A percentile compares a stretch with the other conserved stretches of the same genome.
phyloP scores from a whole-genome alignment of 805 yeast genomes.

The Cyberlindnera maritima region DNA sequence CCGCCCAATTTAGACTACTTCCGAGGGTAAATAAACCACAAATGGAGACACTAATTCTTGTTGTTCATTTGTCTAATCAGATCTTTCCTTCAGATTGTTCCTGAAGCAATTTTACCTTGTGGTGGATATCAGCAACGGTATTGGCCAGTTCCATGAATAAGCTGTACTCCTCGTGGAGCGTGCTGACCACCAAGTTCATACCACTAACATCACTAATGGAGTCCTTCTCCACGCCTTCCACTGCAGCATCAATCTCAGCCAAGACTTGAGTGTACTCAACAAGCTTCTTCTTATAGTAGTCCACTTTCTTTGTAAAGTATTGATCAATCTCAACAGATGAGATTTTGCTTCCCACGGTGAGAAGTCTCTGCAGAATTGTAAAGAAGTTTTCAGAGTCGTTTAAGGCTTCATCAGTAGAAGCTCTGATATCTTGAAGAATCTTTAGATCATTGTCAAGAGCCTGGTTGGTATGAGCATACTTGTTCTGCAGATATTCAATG shows the following conservation, averaged over 20 bases:
- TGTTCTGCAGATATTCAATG: conserved; percentile 57
- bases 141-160: conserved; percentile 76
- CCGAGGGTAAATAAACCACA: background rate
- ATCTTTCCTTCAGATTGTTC: conserved; percentile 20
- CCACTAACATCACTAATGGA: conserved; percentile 40
- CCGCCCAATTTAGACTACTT: too few relatives aligned
- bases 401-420: conserved; percentile 37
- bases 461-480: conserved; percentile 61
- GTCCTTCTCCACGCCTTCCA: conserved; percentile 57
- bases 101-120: conserved; percentile 36
- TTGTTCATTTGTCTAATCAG: background rate
- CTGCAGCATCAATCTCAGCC: conserved; percentile 57
- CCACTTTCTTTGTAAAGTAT: conserved; percentile 46
- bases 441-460: conserved; percentile 51
- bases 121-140: conserved; percentile 69
- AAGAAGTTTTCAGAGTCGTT: conserved; percentile 51
- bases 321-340: conserved; percentile 56
- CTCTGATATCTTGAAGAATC: conserved; percentile 43
- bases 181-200: conserved; percentile 51
- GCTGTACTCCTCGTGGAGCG: conserved; percentile 64
- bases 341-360: conserved; percentile 53
- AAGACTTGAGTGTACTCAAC: conserved; percentile 47
- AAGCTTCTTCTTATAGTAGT: conserved; percentile 38
- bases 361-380: conserved; percentile 48
- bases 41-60: background rate